phyloP scores from a whole-genome alignment of 345 rosid species.

The Hibiscus trionum region DNA sequence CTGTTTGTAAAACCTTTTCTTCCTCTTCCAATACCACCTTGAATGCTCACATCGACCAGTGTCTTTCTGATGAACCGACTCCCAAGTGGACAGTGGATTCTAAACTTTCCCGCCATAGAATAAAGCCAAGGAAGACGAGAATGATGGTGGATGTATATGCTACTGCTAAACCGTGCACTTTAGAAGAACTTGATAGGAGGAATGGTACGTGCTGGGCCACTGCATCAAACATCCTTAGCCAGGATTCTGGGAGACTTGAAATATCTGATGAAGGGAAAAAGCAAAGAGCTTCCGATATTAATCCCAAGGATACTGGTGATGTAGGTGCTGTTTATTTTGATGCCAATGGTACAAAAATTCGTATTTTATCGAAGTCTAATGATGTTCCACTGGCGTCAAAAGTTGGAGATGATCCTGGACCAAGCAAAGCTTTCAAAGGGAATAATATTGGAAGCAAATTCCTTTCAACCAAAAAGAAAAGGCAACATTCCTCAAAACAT shows the following conservation, averaged over 20 bases:
- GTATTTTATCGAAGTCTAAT: constrained; percentile 66
- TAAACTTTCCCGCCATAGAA: constrained; percentile 53
- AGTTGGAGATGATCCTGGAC: constrained; percentile 27
- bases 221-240: constrained; percentile 35
- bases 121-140: constrained; percentile 67
- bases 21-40: constrained; percentile 93
- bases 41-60: constrained; percentile 98
- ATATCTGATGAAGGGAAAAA: constrained; percentile 29
- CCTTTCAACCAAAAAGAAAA: constrained; percentile 43
- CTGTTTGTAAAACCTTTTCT: constrained; percentile 93
- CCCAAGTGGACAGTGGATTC: constrained; percentile 55
- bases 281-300: constrained; percentile 25
- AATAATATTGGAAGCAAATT: constrained; percentile 36
- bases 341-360: constrained; percentile 71
- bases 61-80: constrained; percentile 66
- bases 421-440: constrained; percentile 35
- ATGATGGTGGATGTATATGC: constrained; percentile 70
- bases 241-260: constrained; percentile 29
- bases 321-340: constrained; percentile 88
- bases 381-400: constrained; percentile 26
- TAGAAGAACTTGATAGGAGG: constrained; percentile 88
- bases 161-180: constrained; percentile 56
- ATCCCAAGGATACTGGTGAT: constrained; percentile 48
- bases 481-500: constrained; percentile 34
- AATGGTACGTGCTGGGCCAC: constrained; percentile 68